Evolutionary conservation across 306 rosid genomes (phyloP).

Genomic region (peach (Prunus persica)): DNA sequence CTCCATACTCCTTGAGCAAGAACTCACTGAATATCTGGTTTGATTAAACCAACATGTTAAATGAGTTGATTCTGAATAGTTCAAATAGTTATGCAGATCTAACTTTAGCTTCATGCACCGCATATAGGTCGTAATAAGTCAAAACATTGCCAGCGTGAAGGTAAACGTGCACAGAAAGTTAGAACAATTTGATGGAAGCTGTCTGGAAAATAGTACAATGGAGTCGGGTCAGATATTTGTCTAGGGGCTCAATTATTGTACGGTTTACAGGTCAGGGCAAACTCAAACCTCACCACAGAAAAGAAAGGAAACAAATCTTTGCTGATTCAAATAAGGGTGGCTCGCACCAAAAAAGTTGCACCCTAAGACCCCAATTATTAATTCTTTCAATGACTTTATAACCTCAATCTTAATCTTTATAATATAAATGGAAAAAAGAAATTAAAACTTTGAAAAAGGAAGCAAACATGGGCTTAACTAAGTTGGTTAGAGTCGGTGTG

Average conservation of each 20-base stretch:
- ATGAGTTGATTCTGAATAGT: conserved; percentile 11
- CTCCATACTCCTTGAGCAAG: conserved; percentile 48
- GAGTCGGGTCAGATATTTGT: conserved; percentile 24
- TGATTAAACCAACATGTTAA: conserved; percentile 20
- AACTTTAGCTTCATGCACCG: conserved; percentile 32
- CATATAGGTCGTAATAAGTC: conserved; percentile 33
- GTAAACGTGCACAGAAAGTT: conserved; percentile 41
- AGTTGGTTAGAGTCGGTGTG: too few species aligned
- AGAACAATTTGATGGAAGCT: conserved; percentile 33
- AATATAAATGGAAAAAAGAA: neutral
- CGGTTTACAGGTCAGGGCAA: conserved; percentile 21
- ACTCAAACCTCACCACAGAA: conserved; percentile 14
- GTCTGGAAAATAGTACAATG: conserved; percentile 29
- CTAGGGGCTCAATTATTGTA: conserved; percentile 33
- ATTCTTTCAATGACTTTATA: neutral
- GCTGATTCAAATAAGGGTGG: conserved; percentile 10
- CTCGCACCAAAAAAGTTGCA: neutral
- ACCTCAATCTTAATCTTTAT: neutral
- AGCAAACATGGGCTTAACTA: too few species aligned
- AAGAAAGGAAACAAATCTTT: conserved; percentile 8
- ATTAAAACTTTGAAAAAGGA: neutral
- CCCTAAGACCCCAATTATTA: neutral
- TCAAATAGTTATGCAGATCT: conserved; percentile 31
- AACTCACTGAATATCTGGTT: conserved; percentile 57
- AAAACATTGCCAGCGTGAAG: conserved; percentile 36